Evolutionary conservation across 176 grass and related monocot genomes (phyloP).

Genomic region (Tuctoria greenei): DNA sequence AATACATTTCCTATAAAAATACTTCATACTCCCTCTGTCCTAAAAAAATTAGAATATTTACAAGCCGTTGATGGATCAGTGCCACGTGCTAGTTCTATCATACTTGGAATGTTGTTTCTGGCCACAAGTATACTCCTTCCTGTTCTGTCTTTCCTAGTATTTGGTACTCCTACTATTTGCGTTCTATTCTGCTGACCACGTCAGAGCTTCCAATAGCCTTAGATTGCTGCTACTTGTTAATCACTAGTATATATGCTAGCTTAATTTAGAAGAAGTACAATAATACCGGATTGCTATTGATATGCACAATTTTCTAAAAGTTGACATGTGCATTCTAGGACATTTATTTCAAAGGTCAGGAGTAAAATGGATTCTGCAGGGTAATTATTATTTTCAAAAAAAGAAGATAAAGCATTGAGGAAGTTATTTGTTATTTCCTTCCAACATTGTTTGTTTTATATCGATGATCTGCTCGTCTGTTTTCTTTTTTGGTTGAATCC

Average conservation of each 20-base stretch:
- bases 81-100: background rate
- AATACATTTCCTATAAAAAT: no score
- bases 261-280: background rate
- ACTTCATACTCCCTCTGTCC: no score
- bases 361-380: background rate
- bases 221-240: background rate
- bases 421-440: no score
- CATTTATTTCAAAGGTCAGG: background rate
- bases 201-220: background rate
- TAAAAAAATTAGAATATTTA: no score
- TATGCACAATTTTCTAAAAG: background rate
- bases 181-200: background rate
- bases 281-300: background rate
- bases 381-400: no score
- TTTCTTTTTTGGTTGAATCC: background rate
- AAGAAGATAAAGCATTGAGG: no score
- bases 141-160: background rate
- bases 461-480: background rate
- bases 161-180: no score
- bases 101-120: background rate
- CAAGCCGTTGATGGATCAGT: slow-evolving; percentile 20
- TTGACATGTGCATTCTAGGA: background rate
- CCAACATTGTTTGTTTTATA: background rate
- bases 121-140: background rate
- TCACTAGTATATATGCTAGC: background rate